Conservation (phyloP, 805 yeast genomes). For the Kuraishia cidri region DNA sequence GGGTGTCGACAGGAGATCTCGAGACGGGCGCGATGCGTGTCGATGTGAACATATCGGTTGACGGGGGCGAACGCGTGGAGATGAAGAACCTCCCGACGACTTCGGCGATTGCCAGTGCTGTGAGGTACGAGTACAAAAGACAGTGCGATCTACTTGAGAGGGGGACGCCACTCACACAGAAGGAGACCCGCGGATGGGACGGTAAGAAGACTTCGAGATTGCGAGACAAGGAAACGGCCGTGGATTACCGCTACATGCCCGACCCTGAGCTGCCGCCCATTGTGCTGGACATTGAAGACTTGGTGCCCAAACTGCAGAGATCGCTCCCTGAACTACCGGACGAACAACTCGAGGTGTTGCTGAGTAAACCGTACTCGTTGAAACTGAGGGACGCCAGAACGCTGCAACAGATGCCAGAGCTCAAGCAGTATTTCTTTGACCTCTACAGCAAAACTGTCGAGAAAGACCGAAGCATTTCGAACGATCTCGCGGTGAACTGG, state of each 20-base stretch:
- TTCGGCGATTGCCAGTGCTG: slow-evolving; percentile 70
- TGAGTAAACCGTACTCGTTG: slow-evolving; percentile 40
- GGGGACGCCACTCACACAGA: slow-evolving; percentile 10
- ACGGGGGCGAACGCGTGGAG: slow-evolving; percentile 69
- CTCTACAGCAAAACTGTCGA: slow-evolving; percentile 28
- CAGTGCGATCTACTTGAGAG: slow-evolving; percentile 45
- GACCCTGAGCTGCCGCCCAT: slow-evolving; percentile 80
- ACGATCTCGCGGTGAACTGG: slow-evolving; percentile 48
- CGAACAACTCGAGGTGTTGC: slow-evolving; percentile 33
- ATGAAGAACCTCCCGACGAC: slow-evolving; percentile 84
- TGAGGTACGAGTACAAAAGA: slow-evolving; percentile 62
- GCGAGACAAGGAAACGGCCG: slow-evolving; percentile 70
- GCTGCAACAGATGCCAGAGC: slow-evolving; percentile 37
- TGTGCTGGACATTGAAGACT: slow-evolving; percentile 30
- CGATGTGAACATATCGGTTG: slow-evolving; percentile 86
- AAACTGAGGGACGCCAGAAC: slow-evolving; percentile 71
- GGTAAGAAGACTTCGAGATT: slow-evolving; percentile 60
- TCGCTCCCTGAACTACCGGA: slow-evolving; percentile 59
- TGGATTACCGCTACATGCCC: slow-evolving; percentile 91
- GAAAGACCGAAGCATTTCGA: slow-evolving; percentile 1
- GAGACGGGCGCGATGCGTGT: slow-evolving; percentile 95
- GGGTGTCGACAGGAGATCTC: slow-evolving; percentile 80
- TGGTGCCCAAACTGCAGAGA: slow-evolving; percentile 25
- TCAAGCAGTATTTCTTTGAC: slow-evolving; percentile 44
- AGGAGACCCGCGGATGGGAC: slow-evolving; percentile 90